These are phyloP conservation scores for Fusarium sambucinum DNA, from an alignment of 2,329 filamentous ascomycete species.

Conservation along the genomic window DNA sequence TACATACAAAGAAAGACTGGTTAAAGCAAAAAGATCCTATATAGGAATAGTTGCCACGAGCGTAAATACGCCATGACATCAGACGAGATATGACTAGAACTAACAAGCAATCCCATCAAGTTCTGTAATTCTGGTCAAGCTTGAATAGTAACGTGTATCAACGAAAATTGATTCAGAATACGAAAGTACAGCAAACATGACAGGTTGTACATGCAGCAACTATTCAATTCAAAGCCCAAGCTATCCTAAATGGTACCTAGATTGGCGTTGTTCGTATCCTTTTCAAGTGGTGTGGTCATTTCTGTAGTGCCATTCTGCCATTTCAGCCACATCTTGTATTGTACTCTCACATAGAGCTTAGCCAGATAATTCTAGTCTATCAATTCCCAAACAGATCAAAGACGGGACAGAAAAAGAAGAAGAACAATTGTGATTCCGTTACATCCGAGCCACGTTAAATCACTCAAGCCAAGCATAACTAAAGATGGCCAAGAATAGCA, in stretches of 20 bases:
- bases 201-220: constrained; percentile 5
- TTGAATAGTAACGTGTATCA: constrained; percentile 7
- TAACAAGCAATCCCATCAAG: not conserved
- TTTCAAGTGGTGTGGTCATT: constrained; percentile 32
- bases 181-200: constrained; percentile 13
- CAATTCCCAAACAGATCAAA: not conserved
- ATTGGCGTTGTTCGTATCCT: constrained; percentile 36
- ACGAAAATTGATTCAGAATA: constrained; percentile 18
- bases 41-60: constrained; percentile 27
- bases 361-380: not conserved
- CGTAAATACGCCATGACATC: constrained; percentile 40
- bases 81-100: constrained; percentile 6
- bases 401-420: not conserved
- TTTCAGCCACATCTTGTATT: constrained; percentile 29
- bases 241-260: constrained; percentile 22
- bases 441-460: constrained; percentile 14
- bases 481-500: constrained; percentile 7
- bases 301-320: constrained; percentile 14
- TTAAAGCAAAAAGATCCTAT: not conserved
- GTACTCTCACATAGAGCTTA: not conserved
- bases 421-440: constrained; percentile 7
- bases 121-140: not conserved
- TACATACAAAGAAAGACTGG: not conserved
- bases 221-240: not conserved
- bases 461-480: constrained; percentile 12